Evolutionary conservation across 805 yeast genomes (phyloP), one percentile per base, ranked within the genome.

Genomic region (Sugiyamaella smithiae): DNA sequence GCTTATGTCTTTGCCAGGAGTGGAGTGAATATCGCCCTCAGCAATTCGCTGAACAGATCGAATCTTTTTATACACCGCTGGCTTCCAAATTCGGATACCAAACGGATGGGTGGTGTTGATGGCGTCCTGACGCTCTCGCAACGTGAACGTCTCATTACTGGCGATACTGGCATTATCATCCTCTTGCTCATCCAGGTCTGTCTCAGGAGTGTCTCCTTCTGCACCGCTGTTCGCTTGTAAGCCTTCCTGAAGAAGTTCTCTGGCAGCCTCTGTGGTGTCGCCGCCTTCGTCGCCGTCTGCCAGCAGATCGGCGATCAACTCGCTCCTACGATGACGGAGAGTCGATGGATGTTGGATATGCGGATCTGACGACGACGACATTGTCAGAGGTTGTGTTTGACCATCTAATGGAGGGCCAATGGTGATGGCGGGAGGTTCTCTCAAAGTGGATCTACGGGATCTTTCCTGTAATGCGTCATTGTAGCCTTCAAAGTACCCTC

Each of bases 31-130:
- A 72, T 93, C 99, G 53, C 85, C 85, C 51, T 88, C 95, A 1
- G 98, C 97, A 50, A 88, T 83, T 35, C 82, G 75, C 57, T 93
- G 93, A 26, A 93, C 97, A 3, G 97, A 87, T 60, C 99, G 81
- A 51, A 78, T 77, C 66, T 93, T 93, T 65, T 93, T 93, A 69
- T 93, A 93, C 48, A 93, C 72, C 1, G 98, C 97, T 1, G 99
- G 99, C 63, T 93, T 93, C 99, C 99, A 93, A 59, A 93, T 88
- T 66, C 96, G 84, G 40, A 93, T 91, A 75, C 99, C 99, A 61
- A 93, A 93, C 0, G 99, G 99, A 71, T 93, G 99, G 3, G 97
- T 89, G 45, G 86, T 82, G 63, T 93, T 93, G 63, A 93, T 93
- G 12, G 99, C 99, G 58, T 87, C 90, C 67, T 93, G 99, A 56